Evolutionary conservation across 2,329 filamentous ascomycete species (phyloP).

Genomic region (Tolypocladium capitatum): DNA sequence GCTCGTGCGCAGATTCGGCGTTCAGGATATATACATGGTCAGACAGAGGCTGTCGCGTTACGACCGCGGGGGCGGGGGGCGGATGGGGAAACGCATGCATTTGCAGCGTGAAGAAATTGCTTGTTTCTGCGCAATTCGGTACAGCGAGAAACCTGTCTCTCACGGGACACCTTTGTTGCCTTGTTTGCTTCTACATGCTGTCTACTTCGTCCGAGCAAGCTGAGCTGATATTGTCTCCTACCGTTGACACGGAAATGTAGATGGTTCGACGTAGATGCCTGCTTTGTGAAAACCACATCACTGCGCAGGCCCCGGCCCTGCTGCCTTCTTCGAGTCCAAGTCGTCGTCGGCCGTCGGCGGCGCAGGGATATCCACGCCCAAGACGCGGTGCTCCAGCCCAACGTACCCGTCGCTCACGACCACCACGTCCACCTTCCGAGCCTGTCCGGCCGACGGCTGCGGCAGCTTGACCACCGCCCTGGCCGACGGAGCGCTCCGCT

Average conservation of each 20-base stretch:
- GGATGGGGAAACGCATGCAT: neutral
- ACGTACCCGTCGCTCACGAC: slow-evolving; percentile 83
- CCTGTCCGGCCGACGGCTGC: slow-evolving; percentile 26
- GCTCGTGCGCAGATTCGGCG: neutral
- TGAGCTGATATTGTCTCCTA: neutral
- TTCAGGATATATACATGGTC: neutral
- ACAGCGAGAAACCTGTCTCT: neutral
- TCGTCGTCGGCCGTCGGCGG: slow-evolving; percentile 35
- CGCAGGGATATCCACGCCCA: slow-evolving; percentile 38
- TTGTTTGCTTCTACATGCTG: neutral
- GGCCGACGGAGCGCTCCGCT: slow-evolving; percentile 35
- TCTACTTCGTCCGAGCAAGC: neutral
- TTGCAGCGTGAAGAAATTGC: neutral
- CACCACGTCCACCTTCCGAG: slow-evolving; percentile 55
- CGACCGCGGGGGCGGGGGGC: neutral
- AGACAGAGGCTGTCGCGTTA: neutral
- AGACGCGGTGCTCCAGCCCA: slow-evolving; percentile 47
- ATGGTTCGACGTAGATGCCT: neutral
- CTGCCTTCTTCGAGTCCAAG: slow-evolving; percentile 26
- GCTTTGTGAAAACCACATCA: neutral
- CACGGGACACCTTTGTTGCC: neutral
- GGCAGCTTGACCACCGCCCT: slow-evolving; percentile 50
- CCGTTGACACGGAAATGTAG: neutral
- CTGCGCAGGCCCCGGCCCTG: neutral
- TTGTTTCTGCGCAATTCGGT: neutral